These are phyloP conservation scores for Russula dissimulans DNA, from an alignment of 768 basidiomycete species.

Conservation along the genomic window DNA sequence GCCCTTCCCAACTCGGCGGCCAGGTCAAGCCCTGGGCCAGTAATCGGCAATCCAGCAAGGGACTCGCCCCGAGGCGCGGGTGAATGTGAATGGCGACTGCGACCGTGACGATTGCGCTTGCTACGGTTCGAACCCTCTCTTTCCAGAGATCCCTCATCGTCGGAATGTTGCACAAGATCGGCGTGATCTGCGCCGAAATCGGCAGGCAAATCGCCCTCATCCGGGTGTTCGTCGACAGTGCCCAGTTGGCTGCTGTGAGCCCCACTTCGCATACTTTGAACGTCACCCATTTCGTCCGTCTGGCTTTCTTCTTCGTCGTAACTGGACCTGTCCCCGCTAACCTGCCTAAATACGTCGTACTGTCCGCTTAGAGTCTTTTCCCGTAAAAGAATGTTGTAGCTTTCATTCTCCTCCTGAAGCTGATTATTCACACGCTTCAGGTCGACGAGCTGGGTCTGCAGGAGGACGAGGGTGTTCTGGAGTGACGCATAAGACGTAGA, in stretches of 20 bases:
- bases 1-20: slow-evolving; percentile 89
- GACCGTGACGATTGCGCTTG: slow-evolving; percentile 36
- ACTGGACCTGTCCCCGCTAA: slow-evolving; percentile 35
- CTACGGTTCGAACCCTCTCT: slow-evolving; percentile 29
- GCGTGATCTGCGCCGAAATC: slow-evolving; percentile 34
- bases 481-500: slow-evolving; percentile 78
- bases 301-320: slow-evolving; percentile 20
- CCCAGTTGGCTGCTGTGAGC: slow-evolving; percentile 55
- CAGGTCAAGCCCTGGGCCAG: slow-evolving; percentile 81
- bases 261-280: slow-evolving; percentile 42
- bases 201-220: slow-evolving; percentile 44
- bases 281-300: slow-evolving; percentile 23
- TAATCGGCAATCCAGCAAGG: slow-evolving; percentile 78
- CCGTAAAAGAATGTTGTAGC: slow-evolving; percentile 86
- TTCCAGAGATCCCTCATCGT: slow-evolving; percentile 22
- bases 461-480: slow-evolving; percentile 73
- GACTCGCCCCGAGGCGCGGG: slow-evolving; percentile 59
- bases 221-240: slow-evolving; percentile 29
- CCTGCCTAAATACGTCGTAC: slow-evolving; percentile 66
- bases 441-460: slow-evolving; percentile 79
- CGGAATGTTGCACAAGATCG: slow-evolving; percentile 33
- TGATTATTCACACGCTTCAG: slow-evolving; percentile 81
- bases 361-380: slow-evolving; percentile 89
- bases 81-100: slow-evolving; percentile 46
- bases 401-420: slow-evolving; percentile 93